Evolutionary conservation across 441 rosid species (phyloP).

Genomic region (Croton laevigatus): DNA sequence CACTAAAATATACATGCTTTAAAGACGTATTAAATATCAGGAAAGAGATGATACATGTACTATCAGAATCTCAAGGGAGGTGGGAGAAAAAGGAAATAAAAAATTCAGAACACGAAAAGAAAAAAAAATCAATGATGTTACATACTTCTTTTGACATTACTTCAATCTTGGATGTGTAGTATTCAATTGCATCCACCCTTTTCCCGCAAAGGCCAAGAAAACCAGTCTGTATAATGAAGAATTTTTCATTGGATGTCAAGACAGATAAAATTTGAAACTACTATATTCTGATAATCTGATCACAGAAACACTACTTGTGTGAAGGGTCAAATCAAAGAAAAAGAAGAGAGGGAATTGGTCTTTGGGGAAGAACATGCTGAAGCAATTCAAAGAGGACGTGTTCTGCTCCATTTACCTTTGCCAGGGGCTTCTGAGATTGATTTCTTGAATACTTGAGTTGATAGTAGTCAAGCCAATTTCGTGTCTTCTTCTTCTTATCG

Average conservation of each 20-base stretch:
- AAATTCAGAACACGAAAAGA: not conserved
- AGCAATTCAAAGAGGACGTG: conserved; percentile 6
- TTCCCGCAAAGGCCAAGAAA: conserved; percentile 76
- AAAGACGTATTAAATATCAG: not conserved
- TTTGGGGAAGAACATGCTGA: not conserved
- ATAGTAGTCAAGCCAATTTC: conserved; percentile 82
- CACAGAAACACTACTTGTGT: conserved; percentile 2
- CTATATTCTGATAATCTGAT: not conserved
- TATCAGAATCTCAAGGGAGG: not conserved
- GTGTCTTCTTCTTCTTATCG: conserved; percentile 57
- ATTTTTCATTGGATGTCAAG: conserved; percentile 8
- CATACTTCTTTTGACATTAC: conserved; percentile 59
- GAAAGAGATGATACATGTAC: not conserved
- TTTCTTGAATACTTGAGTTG: conserved; percentile 65
- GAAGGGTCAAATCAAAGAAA: conserved; percentile 1
- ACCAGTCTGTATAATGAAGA: conserved; percentile 58
- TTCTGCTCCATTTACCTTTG: conserved; percentile 48
- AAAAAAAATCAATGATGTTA: not conserved
- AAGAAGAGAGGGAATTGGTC: not conserved
- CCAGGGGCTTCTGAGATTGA: conserved; percentile 41
- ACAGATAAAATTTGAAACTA: conserved; percentile 4
- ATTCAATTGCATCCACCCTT: conserved; percentile 70
- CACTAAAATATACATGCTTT: not conserved
- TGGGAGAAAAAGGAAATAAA: not conserved
- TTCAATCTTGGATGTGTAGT: conserved; percentile 55